These are phyloP conservation scores for Salix exigua DNA, from an alignment of 345 rosid species.

Conservation along the genomic window DNA sequence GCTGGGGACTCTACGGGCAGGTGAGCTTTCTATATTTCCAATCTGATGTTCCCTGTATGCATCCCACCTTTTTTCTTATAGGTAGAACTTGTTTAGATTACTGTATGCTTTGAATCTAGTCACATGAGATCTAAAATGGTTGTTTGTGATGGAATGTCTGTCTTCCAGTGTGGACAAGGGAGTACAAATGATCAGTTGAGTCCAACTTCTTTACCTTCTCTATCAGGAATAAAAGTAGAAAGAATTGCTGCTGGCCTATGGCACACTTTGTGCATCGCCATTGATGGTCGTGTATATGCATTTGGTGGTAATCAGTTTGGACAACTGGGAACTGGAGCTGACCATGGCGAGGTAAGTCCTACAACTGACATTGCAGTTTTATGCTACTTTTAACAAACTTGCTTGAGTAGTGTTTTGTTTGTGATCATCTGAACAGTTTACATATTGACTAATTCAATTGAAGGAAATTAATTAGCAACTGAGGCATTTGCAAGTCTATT, in stretches of 20 bases:
- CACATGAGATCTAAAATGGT: not conserved
- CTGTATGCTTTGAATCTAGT: too few species aligned
- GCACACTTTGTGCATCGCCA: slow-evolving; percentile 70
- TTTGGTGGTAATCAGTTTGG: slow-evolving; percentile 95
- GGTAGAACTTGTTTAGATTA: too few species aligned
- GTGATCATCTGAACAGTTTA: not conserved
- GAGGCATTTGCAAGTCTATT: slow-evolving; percentile 1
- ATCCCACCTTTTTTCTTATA: too few species aligned
- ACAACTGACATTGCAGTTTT: not conserved
- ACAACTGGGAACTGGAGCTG: slow-evolving; percentile 74
- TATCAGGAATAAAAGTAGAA: slow-evolving; percentile 42
- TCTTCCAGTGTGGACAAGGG: slow-evolving; percentile 75
- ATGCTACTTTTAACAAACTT: not conserved
- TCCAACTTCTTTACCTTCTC: slow-evolving; percentile 57
- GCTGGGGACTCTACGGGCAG: slow-evolving; percentile 94
- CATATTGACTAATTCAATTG: not conserved
- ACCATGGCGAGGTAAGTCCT: slow-evolving; percentile 60
- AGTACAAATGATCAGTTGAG: slow-evolving; percentile 62
- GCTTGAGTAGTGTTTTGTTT: not conserved
- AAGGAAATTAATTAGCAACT: not conserved
- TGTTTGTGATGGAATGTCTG: not conserved
- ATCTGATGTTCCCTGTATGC: not conserved
- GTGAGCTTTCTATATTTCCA: slow-evolving; percentile 28
- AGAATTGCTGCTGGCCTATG: slow-evolving; percentile 73
- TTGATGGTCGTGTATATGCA: slow-evolving; percentile 58